Conservation (phyloP, 805 yeast genomes). For the Wickerhamiella occidentalis region DNA sequence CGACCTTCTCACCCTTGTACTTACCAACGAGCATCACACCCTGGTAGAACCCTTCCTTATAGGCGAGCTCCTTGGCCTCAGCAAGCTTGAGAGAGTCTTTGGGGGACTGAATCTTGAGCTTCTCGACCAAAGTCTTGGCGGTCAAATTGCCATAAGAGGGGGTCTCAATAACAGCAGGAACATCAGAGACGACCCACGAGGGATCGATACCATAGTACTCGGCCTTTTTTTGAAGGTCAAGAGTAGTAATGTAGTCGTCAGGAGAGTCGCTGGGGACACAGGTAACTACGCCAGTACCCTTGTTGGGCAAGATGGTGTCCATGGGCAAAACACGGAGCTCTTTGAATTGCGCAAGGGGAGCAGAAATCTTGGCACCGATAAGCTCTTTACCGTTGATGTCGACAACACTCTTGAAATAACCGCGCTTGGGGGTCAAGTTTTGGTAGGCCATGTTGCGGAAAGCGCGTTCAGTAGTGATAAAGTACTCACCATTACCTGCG, state of each 20-base stretch:
- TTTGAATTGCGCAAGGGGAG: constrained; percentile 64
- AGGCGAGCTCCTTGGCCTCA: constrained; percentile 85
- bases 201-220: constrained; percentile 76
- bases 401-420: constrained; percentile 50
- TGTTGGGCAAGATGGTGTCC: constrained; percentile 89
- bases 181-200: constrained; percentile 68
- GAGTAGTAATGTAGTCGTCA: constrained; percentile 82
- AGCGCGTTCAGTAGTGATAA: constrained; percentile 84
- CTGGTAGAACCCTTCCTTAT: constrained; percentile 91
- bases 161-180: constrained; percentile 59
- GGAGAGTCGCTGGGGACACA: constrained; percentile 99
- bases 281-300: constrained; percentile 98
- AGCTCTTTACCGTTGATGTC: constrained; percentile 57
- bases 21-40: constrained; percentile 73
- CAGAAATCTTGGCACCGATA: constrained; percentile 74
- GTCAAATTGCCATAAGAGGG: constrained; percentile 78
- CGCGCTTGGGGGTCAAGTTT: constrained; percentile 81
- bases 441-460: constrained; percentile 96
- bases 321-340: constrained; percentile 81
- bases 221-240: constrained; percentile 76
- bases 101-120: constrained; percentile 86
- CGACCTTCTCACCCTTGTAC: constrained; percentile 82
- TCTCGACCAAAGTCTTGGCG: constrained; percentile 75
- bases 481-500: constrained; percentile 62
- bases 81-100: constrained; percentile 80